These are phyloP conservation scores for Tephrocybe sp. DNA, from an alignment of 768 basidiomycete species.

Conservation along the genomic window DNA sequence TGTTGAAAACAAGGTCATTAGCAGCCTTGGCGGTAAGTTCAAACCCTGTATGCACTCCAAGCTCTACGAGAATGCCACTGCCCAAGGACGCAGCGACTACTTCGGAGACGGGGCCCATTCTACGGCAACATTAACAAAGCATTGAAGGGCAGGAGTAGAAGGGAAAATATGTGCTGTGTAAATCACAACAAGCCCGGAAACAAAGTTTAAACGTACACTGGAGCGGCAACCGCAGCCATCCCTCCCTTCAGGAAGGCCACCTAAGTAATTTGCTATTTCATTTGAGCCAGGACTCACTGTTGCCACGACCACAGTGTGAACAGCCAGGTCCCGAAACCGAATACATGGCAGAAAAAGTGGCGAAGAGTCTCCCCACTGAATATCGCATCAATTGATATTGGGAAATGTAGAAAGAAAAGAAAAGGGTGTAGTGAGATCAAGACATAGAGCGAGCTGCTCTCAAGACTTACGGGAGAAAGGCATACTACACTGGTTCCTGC, in stretches of 20 bases:
- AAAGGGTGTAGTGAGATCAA: background rate
- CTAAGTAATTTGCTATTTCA: background rate
- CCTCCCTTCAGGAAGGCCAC: conserved; percentile 30
- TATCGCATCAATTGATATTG: background rate
- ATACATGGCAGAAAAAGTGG: conserved; percentile 64
- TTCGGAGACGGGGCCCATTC: conserved; percentile 57
- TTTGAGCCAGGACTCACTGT: conserved; percentile 54
- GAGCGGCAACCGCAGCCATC: conserved; percentile 41
- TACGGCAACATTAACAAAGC: too few relatives aligned
- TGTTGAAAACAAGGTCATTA: conserved; percentile 51
- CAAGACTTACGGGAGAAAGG: conserved; percentile 53
- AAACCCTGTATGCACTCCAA: conserved; percentile 55
- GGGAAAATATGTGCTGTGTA: background rate
- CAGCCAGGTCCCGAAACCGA: conserved; percentile 59
- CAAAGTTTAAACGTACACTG: conserved; percentile 41
- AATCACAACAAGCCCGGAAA: too few relatives aligned
- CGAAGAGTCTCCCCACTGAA: conserved; percentile 52
- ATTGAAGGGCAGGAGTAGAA: background rate
- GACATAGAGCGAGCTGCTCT: too few relatives aligned
- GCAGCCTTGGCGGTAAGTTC: conserved; percentile 48
- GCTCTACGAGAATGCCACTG: conserved; percentile 57
- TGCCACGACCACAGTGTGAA: conserved; percentile 60
- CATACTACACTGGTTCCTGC: conserved; percentile 60
- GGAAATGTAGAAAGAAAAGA: background rate
- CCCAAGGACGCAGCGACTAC: conserved; percentile 49